Conservation (phyloP, 2,329 filamentous ascomycete genomes). For the Amylocarpus encephaloides region DNA sequence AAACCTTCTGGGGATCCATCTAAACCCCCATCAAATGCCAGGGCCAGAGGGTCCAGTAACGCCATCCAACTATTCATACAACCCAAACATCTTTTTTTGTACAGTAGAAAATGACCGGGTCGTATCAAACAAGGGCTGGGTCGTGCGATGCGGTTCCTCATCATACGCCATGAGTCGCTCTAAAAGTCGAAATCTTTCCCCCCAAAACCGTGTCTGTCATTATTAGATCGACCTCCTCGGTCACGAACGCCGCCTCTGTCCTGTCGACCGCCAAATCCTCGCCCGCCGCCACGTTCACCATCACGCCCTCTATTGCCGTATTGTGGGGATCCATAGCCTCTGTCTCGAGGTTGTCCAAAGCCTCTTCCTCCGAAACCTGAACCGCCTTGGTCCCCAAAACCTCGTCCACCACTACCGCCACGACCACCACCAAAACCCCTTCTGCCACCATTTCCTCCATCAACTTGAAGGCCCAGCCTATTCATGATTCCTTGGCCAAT, state of each 20-base stretch:
- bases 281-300: too few relatives aligned
- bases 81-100: slow-evolving; percentile 6
- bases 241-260: slow-evolving; percentile 10
- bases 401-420: slow-evolving; percentile 3
- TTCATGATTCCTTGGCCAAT: slow-evolving; percentile 16
- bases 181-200: background rate
- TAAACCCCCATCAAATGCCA: slow-evolving; percentile 6
- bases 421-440: slow-evolving; percentile 5
- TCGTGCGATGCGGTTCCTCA: slow-evolving; percentile 1
- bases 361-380: slow-evolving; percentile 1
- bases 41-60: slow-evolving; percentile 10
- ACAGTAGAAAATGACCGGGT: slow-evolving; percentile 1
- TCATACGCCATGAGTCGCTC: background rate
- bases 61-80: slow-evolving; percentile 17
- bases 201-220: slow-evolving; percentile 2
- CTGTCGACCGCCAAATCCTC: background rate
- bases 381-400: slow-evolving; percentile 6
- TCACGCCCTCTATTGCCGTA: background rate
- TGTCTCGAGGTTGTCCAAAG: too few relatives aligned
- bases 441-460: slow-evolving; percentile 3
- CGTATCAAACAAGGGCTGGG: background rate
- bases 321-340: too few relatives aligned
- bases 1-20: slow-evolving; percentile 18
- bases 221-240: slow-evolving; percentile 11
- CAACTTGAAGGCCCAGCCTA: slow-evolving; percentile 23